Base-by-base conservation (phyloP, 2,329 filamentous ascomycete species). In the Neocatenulostroma microsporum region DNA sequence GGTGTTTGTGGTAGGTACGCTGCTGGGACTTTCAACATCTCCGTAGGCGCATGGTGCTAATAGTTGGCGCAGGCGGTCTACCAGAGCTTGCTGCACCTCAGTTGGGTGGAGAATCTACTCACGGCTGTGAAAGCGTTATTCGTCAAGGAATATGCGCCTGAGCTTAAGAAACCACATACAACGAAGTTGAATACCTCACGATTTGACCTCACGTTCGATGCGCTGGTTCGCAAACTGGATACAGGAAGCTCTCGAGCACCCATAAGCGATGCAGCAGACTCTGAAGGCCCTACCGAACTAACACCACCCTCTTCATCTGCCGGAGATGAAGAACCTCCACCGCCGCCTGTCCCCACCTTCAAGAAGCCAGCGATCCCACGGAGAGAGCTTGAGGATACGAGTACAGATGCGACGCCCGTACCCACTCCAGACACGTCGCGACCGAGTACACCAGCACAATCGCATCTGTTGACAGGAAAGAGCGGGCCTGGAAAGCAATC, bases 51-150 rank as follows among this genome's bases (percentile, higher is more conserved):
- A n/a, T n/a, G n/a, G n/a, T n/a, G n/a, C n/a, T n/a, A n/a, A n/a
- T n/a, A n/a, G n/a, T n/a, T n/a, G n/a, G n/a, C n/a, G n/a, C 55
- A 94, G 87, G 91, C 89, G 47, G 91, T 98, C 47, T 98, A 98
- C 62, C 84, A 94, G 58, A 95, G 88, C 25, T 77, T 98, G 21
- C 74, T 98, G 20, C 88, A 95, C 62, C 76, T 98, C 8, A 88
- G 84, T 10, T 98, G 93, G 91, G 85, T 96, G 47, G 91, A 98
- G 62, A 87, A 91, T 61, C 80, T 98, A 30, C 78, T 98, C 49
- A 89, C 95, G 56, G 94, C 96, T 55, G 86, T 96, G 54, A 85
- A 82, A 59, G 87, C 84, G 8, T 80, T 98, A 21, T 98, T 96
- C 57, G 74, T 91, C 48, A 84, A 87, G 47, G 73, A 95, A 19